Evolutionary conservation across 108 stramenopile genomes (phyloP).

Genomic region (Cyclostephanos tholiformis): DNA sequence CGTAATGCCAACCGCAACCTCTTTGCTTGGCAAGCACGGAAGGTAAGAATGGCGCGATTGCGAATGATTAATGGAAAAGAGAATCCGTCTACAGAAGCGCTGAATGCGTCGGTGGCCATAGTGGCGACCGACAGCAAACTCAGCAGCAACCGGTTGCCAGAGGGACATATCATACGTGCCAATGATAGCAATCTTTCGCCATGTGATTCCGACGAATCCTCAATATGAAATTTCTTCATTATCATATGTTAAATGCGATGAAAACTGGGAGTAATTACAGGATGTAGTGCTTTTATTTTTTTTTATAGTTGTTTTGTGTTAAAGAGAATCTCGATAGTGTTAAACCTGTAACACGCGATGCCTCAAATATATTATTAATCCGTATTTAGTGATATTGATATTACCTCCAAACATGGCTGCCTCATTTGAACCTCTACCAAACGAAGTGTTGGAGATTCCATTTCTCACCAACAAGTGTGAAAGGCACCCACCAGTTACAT

Average conservation of each 20-base stretch:
- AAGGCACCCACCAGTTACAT: too few species aligned
- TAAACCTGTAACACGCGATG: too few species aligned
- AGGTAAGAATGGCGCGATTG: constrained; percentile 34
- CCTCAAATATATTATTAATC: too few species aligned
- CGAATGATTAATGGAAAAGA: constrained; percentile 17
- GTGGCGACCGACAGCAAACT: neutral
- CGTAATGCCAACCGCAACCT: constrained; percentile 3
- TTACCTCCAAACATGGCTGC: too few species aligned
- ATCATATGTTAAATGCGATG: neutral
- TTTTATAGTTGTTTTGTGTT: neutral
- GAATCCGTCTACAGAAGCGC: neutral
- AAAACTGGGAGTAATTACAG: neutral
- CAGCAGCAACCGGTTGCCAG: neutral
- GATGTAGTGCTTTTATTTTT: too few species aligned
- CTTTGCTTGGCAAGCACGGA: constrained; percentile 43
- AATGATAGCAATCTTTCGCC: neutral
- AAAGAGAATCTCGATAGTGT: neutral
- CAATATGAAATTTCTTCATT: constrained; percentile 7
- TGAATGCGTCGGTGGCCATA: neutral
- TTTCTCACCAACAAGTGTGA: too few species aligned
- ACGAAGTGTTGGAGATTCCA: too few species aligned
- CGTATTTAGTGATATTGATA: too few species aligned
- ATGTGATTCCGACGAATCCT: constrained; percentile 14
- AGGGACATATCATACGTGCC: constrained; percentile 14
- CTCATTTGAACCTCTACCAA: too few species aligned